Evolutionary conservation across 2,329 filamentous ascomycete species (phyloP), one percentile per base, ranked within the genome.

Genomic region (Emmonsiellopsis sp.): DNA sequence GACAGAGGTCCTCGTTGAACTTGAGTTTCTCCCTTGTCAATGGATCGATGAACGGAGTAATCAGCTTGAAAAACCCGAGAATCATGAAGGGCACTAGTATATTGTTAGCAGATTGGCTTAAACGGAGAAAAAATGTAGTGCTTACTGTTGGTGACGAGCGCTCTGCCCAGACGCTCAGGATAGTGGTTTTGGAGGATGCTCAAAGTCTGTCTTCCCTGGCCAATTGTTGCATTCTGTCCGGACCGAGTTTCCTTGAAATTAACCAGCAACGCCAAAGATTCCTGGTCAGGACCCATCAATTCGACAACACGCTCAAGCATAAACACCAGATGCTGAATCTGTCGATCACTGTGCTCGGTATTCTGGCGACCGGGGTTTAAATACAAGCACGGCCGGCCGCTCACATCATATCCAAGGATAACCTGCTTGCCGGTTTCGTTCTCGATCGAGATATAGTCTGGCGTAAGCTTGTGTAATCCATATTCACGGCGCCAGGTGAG

Each of bases 361-460:
- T 98, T 98, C 74, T 98, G 93, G 60, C 86, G 84, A 34, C 85
- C 88, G 1, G 93, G 93, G 66, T 87, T 86, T 55, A 98, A 80
- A 72, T 96, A 96, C 64, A 93, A 82, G 69, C 91, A 96, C 2
- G 91, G 89, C n/a, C 92, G 79, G 49, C 80, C 86, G 56, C 88
- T 76, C 55, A 85, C 87, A 73, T 98, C 93, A 71, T 84, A 98
- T 42, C 93, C 93, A 17, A 93, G 71, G 54, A 95, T 78, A 54
- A 95, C 79, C 70, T 97, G 92, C 77, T 98, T 98, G 60, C 93
- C 93, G 8, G 92, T 97, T 74, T 92, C 90, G 69, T 96, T 95
- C 76, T 98, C 93, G 10, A 87, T 83, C 1, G 87, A 89, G 64
- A 97, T 92, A 72, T 95, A 87, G 7, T 96, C 91, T 8, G 86